These are phyloP conservation scores for Hymenoscyphus infarciens DNA, from an alignment of 2,329 filamentous ascomycete species.

Conservation along the genomic window DNA sequence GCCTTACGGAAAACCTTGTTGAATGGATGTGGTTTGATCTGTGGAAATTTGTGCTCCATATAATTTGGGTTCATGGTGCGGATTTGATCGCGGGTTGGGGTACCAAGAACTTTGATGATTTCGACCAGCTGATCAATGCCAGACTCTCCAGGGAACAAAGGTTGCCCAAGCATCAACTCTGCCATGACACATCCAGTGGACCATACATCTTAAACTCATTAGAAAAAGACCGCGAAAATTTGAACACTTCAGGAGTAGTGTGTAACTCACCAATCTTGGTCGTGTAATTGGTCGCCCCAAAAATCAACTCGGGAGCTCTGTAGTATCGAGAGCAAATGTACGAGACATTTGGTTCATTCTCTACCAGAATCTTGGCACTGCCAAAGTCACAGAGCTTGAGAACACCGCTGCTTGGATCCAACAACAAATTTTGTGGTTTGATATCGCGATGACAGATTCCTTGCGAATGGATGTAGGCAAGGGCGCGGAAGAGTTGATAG, in stretches of 20 bases:
- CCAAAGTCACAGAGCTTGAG: slow-evolving; percentile 98
- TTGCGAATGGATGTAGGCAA: slow-evolving; percentile 98
- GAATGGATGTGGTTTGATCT: slow-evolving; percentile 99
- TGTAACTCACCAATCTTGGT: slow-evolving; percentile 88
- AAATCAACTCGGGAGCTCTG: slow-evolving; percentile 94
- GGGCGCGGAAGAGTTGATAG: slow-evolving; percentile 96
- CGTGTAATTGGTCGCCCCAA: slow-evolving; percentile 98
- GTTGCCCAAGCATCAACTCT: slow-evolving; percentile 97
- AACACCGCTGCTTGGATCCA: slow-evolving; percentile 86
- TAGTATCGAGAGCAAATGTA: slow-evolving; percentile 99
- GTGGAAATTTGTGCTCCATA: slow-evolving; percentile 99
- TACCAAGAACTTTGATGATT: slow-evolving; percentile 98
- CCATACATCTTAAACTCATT: slow-evolving; percentile 76
- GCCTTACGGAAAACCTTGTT: slow-evolving; percentile 99
- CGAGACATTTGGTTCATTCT: slow-evolving; percentile 98
- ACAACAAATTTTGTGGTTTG: slow-evolving; percentile 95
- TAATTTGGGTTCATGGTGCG: slow-evolving; percentile 99
- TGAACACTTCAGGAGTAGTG: not conserved
- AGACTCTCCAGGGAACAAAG: slow-evolving; percentile 95
- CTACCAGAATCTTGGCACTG: slow-evolving; percentile 96
- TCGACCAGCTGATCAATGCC: slow-evolving; percentile 98
- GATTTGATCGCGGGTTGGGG: slow-evolving; percentile 95
- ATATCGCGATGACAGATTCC: slow-evolving; percentile 99
- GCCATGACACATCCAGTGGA: slow-evolving; percentile 99
- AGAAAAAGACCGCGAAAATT: not conserved